Base-by-base conservation (phyloP, 2,329 filamentous ascomycete species). In the Fusarium albidum region DNA sequence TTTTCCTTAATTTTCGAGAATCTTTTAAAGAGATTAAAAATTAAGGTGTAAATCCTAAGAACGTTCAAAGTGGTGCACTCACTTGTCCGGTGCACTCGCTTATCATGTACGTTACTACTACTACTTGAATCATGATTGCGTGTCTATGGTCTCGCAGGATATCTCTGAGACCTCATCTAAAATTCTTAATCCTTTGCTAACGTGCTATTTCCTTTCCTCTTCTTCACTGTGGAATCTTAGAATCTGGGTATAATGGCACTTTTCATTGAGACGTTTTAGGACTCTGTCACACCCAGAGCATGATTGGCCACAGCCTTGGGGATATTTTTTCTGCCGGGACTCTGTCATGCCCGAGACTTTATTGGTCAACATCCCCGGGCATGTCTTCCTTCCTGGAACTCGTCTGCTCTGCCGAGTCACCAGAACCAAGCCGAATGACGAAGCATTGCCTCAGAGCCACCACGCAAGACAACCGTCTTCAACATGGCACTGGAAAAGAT, bases 291-390 rank as follows among this genome's bases (percentile, higher is more conserved):
- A 33, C 14, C n/a, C 15, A 29, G 13, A 7, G 12, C 18, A 29
- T 42, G 31, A 17, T 49, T 39, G 27, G 33, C 17, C 15, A 21
- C 7, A 21, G 7, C 21, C 21, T 21, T 21, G 21, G 21, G 21
- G 21, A 21, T 21, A 21, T 4, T 7, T 4, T 7, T 4, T 21
- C 21, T 21, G 21, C 21, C 21, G 25, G 43, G 44, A 52, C 15
- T 15, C 35, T 52, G 48, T 47, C 44, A 53, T 43, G 34, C 38
- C 43, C 39, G 12, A 17, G 29, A 21, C 9, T 7, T 44, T n/a
- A 49, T 49, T 54, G 28, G 45, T 3, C 25, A 13, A 31, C 21
- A 9, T 34, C 4, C 32, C 28, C 37, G 37, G 25, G 11, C 25
- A 25, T 18, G 21, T 35, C 37, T 40, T 15, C 6, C 44, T 33